Base-by-base conservation (phyloP, 140 eudicot genomes). In the Anethum foeniculum region DNA sequence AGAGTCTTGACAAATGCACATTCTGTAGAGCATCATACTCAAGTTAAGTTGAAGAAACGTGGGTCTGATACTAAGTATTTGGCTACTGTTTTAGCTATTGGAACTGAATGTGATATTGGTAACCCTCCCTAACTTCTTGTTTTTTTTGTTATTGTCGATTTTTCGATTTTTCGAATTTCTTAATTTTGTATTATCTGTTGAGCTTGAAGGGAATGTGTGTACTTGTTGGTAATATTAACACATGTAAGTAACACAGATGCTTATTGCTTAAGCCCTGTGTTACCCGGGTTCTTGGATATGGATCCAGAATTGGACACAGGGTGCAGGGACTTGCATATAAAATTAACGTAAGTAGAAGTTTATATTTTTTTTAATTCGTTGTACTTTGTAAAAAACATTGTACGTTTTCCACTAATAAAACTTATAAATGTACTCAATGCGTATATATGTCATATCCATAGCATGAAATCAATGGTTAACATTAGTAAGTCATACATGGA, bases 1-100 rank as follows among this genome's bases (percentile, higher is more conserved):
- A 76, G 64, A 67, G 79, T 76, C 3, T 48, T 76, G 27, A 76
- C 79, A 1, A 76, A 76, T 48, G 79, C 79, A 5, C 79, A 76
- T 48, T 76, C 79, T 51, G 79, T 76, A 3, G 79, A 76, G 43
- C 79, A 76, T 76, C 36, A 76, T 28, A 76, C 79, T 27, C 79
- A 76, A 21, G 79, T 49, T 27, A 76, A 76, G 64, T 18, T 76
- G 41, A 76, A 76, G 65, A 76, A 76, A 28, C 44, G 79, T 3
- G 79, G 79, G n/a, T 76, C 67, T 28, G 79, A 76, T 28, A 76
- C 79, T 21, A 76, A 76, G 43, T 76, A 46, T 16, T 5, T 76
- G 62, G 79, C 79, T 52, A 76, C 79, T n/a, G 79, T 76, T 15
- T 38, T 71, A 5, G 76, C 76, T 21, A 71, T 71, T 71, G 76